phyloP scores from a whole-genome alignment of 192 early-diverging fungal species.

The Coemansia guatemalensis region DNA sequence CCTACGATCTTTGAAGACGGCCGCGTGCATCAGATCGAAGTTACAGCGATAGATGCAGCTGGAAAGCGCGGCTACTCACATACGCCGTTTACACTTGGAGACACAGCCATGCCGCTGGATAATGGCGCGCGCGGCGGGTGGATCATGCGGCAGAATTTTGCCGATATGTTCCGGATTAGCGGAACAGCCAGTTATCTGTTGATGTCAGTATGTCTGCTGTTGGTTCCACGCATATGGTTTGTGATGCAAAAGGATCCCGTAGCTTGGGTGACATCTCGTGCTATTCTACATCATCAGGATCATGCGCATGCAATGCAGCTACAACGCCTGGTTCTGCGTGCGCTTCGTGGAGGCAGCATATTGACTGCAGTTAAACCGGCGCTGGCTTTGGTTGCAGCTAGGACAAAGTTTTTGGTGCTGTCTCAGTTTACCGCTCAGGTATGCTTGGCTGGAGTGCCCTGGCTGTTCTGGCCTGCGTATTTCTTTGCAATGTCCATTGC shows the following conservation, averaged over 20 bases:
- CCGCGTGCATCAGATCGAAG: slow-evolving; percentile 58
- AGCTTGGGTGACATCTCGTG: slow-evolving; percentile 16
- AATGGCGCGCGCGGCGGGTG: slow-evolving; percentile 70
- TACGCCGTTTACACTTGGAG: slow-evolving; percentile 66
- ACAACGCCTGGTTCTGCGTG: neutral
- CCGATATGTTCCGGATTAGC: slow-evolving; percentile 53
- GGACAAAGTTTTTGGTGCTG: slow-evolving; percentile 46
- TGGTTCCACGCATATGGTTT: slow-evolving; percentile 27
- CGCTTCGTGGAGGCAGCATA: neutral
- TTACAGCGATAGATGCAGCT: slow-evolving; percentile 60
- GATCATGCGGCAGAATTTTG: slow-evolving; percentile 65
- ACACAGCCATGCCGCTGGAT: slow-evolving; percentile 52
- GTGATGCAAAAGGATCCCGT: slow-evolving; percentile 4
- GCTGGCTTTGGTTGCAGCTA: slow-evolving; percentile 28
- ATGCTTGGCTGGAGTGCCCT: slow-evolving; percentile 29
- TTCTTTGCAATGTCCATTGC: slow-evolving; percentile 50
- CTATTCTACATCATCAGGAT: slow-evolving; percentile 32
- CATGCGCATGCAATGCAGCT: slow-evolving; percentile 18
- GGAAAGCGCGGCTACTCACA: slow-evolving; percentile 53
- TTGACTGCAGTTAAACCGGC: slow-evolving; percentile 15
- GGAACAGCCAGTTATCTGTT: slow-evolving; percentile 41
- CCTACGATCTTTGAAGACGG: slow-evolving; percentile 68
- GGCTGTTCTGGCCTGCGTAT: slow-evolving; percentile 61
- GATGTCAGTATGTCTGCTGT: slow-evolving; percentile 39
- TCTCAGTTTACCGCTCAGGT: slow-evolving; percentile 52